These are phyloP conservation scores for Beverwykella pulmonaria DNA, from an alignment of 495 filamentous ascomycete species.

Conservation along the genomic window DNA sequence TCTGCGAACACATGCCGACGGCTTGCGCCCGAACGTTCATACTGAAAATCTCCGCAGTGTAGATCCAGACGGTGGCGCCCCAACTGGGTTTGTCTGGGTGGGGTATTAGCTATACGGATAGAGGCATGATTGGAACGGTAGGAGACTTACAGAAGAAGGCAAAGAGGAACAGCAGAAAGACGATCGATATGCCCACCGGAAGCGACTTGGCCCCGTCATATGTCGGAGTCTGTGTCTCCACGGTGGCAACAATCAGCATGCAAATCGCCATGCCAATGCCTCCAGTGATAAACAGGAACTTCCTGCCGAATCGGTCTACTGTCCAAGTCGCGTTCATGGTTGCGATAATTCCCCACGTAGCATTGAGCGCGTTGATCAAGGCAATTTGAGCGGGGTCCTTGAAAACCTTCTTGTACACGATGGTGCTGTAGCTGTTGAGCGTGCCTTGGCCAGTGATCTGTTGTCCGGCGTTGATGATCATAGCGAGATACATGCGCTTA, in stretches of 20 bases:
- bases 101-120: neutral
- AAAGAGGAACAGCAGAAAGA: conserved; percentile 65
- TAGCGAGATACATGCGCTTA: conserved; percentile 58
- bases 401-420: conserved; percentile 68
- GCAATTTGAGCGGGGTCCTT: conserved; percentile 43
- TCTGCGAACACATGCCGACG: conserved; percentile 69
- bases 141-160: conserved; percentile 62
- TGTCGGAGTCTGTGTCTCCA: conserved; percentile 53
- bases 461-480: conserved; percentile 63
- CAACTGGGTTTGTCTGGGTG: conserved; percentile 61
- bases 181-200: conserved; percentile 64
- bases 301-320: conserved; percentile 59
- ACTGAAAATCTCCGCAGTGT: conserved; percentile 66
- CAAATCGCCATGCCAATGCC: conserved; percentile 49
- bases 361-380: conserved; percentile 43
- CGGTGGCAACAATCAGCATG: conserved; percentile 35
- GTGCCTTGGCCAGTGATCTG: conserved; percentile 65
- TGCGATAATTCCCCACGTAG: conserved; percentile 48
- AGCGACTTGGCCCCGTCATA: conserved; percentile 54
- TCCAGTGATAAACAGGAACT: conserved; percentile 61
- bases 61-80: conserved; percentile 70
- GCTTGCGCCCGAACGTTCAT: conserved; percentile 70
- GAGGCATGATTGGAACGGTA: neutral
- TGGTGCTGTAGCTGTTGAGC: conserved; percentile 65
- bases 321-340: conserved; percentile 42